Conservation (phyloP, 345 rosid species). For the Pugionium cornutum region DNA sequence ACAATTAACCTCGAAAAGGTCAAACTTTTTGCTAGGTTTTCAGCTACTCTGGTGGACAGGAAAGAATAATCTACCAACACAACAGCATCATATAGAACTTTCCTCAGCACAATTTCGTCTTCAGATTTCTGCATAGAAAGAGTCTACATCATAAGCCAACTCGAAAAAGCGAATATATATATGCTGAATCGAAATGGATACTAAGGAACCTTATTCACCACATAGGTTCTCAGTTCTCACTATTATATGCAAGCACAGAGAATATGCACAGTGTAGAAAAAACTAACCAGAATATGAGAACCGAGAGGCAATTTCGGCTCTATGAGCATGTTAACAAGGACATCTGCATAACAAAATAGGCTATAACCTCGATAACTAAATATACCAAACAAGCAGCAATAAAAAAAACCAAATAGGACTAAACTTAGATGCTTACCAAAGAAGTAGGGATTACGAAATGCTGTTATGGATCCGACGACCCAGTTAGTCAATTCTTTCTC, state of each 20-base stretch:
- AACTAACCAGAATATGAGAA: slow-evolving; percentile 50
- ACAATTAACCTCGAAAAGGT: slow-evolving; percentile 49
- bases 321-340: slow-evolving; percentile 51
- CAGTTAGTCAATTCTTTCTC: slow-evolving; percentile 53
- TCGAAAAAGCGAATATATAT: not conserved
- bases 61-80: slow-evolving; percentile 57
- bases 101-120: slow-evolving; percentile 45
- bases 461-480: slow-evolving; percentile 53
- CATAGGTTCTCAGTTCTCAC: not conserved
- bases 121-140: slow-evolving; percentile 47
- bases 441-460: slow-evolving; percentile 38
- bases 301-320: slow-evolving; percentile 47
- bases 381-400: not conserved
- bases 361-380: not conserved
- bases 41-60: slow-evolving; percentile 39
- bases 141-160: not conserved
- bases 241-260: not conserved
- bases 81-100: slow-evolving; percentile 50
- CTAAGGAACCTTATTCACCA: not conserved
- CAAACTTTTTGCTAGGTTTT: not conserved
- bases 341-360: slow-evolving; percentile 40
- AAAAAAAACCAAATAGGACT: not conserved
- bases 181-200: not conserved
- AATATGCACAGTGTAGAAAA: not conserved
- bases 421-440: slow-evolving; percentile 6